These are phyloP conservation scores for Bondarzewia mesenterica DNA, from an alignment of 1,284 basidiomycete genomes.

Conservation along the genomic window DNA sequence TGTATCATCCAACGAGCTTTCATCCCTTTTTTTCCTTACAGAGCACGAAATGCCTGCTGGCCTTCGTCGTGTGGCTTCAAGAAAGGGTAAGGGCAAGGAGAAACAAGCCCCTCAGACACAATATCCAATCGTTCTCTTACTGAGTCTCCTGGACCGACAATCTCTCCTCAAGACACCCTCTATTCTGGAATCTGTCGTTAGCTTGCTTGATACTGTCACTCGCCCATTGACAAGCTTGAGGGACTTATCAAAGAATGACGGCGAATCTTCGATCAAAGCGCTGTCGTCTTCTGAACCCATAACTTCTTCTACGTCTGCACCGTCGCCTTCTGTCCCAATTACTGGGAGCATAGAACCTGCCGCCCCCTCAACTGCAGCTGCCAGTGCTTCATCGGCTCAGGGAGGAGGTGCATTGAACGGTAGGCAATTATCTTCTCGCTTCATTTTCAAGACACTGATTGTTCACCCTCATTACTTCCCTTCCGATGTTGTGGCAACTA, in stretches of 20 bases:
- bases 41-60: slow-evolving; percentile 85
- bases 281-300: slow-evolving; percentile 5
- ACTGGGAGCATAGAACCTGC: not conserved
- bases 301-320: slow-evolving; percentile 10
- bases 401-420: too few species aligned
- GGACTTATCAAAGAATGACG: slow-evolving; percentile 32
- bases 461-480: not conserved
- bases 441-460: not conserved
- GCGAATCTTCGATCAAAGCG: slow-evolving; percentile 4
- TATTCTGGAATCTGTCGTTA: slow-evolving; percentile 87
- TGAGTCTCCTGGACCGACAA: slow-evolving; percentile 81
- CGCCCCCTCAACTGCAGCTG: not conserved
- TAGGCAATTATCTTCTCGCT: not conserved
- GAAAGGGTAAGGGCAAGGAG: slow-evolving; percentile 92
- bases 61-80: slow-evolving; percentile 57
- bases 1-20: slow-evolving; percentile 74
- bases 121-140: slow-evolving; percentile 83
- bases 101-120: slow-evolving; percentile 75
- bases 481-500: not conserved
- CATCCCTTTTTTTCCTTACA: slow-evolving; percentile 87
- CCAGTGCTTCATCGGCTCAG: too few species aligned
- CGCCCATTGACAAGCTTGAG: slow-evolving; percentile 67
- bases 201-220: slow-evolving; percentile 79
- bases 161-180: slow-evolving; percentile 78
- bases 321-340: slow-evolving; percentile 1